These are phyloP conservation scores for Cryoendolithus antarcticus DNA, from an alignment of 2,329 filamentous ascomycete species.

Conservation along the genomic window DNA sequence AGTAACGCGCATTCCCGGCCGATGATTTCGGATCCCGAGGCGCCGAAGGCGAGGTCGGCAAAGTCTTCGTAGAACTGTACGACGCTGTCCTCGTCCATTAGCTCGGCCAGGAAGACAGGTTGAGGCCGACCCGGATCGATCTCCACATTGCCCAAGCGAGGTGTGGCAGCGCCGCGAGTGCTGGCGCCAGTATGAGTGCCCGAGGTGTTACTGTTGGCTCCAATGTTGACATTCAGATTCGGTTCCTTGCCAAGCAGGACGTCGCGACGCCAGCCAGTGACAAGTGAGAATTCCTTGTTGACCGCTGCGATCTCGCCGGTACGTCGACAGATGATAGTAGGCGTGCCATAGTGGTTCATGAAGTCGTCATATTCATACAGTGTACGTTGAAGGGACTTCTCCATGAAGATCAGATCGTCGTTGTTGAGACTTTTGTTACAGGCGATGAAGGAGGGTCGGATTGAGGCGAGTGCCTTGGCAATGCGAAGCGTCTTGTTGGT, in stretches of 20 bases:
- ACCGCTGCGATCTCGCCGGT: slow-evolving; percentile 92
- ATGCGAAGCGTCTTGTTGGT: slow-evolving; percentile 68
- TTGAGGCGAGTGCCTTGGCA: slow-evolving; percentile 74
- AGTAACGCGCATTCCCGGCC: slow-evolving; percentile 67
- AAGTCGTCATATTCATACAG: slow-evolving; percentile 90
- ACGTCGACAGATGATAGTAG: slow-evolving; percentile 80
- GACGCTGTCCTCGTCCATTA: slow-evolving; percentile 86
- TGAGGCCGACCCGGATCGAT: slow-evolving; percentile 40
- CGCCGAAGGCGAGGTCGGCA: slow-evolving; percentile 80
- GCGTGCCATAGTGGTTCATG: slow-evolving; percentile 75
- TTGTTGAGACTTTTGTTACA: slow-evolving; percentile 79
- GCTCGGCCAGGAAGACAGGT: slow-evolving; percentile 79
- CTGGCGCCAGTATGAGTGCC: slow-evolving; percentile 30
- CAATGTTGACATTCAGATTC: slow-evolving; percentile 76
- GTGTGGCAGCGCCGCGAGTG: slow-evolving; percentile 37
- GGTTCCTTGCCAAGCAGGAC: slow-evolving; percentile 76
- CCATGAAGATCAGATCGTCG: slow-evolving; percentile 91
- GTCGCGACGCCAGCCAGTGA: slow-evolving; percentile 89
- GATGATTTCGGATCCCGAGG: slow-evolving; percentile 73
- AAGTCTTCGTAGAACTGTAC: slow-evolving; percentile 96
- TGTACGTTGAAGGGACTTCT: slow-evolving; percentile 89
- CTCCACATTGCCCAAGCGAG: slow-evolving; percentile 21
- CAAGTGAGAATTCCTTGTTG: slow-evolving; percentile 90
- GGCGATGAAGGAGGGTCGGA: slow-evolving; percentile 84
- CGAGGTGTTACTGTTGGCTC: slow-evolving; percentile 32